These are phyloP conservation scores for Immersiporthe knoxdaviesiana DNA, from an alignment of 2,329 filamentous ascomycete species.

Conservation along the genomic window DNA sequence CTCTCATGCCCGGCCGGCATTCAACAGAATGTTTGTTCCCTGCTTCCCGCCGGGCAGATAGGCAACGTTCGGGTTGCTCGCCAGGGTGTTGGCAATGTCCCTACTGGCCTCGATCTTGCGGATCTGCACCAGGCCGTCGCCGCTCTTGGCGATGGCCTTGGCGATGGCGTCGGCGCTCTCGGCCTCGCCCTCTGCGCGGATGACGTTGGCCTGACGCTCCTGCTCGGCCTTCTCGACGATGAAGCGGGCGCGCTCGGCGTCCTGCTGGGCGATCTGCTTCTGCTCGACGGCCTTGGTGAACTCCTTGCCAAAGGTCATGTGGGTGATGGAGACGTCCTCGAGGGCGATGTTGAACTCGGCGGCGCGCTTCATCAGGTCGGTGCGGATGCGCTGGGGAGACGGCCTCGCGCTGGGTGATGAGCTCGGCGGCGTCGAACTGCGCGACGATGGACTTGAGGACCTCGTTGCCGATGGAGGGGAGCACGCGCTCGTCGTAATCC, in stretches of 20 bases:
- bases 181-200: slow-evolving; percentile 95
- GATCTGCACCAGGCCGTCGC: slow-evolving; percentile 93
- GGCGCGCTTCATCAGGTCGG: slow-evolving; percentile 88
- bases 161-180: slow-evolving; percentile 95
- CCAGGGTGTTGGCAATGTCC: slow-evolving; percentile 90
- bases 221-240: slow-evolving; percentile 99
- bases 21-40: slow-evolving; percentile 60
- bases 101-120: slow-evolving; percentile 95
- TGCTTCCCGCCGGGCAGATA: slow-evolving; percentile 84
- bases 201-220: slow-evolving; percentile 97
- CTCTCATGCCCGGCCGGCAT: slow-evolving; percentile 49
- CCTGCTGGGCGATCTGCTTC: slow-evolving; percentile 99
- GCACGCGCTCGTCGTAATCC: slow-evolving; percentile 98
- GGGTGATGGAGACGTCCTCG: slow-evolving; percentile 98
- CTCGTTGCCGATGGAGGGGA: slow-evolving; percentile 98
- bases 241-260: slow-evolving; percentile 95
- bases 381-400: slow-evolving; percentile 93
- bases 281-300: slow-evolving; percentile 99
- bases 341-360: slow-evolving; percentile 98
- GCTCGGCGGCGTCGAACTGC: slow-evolving; percentile 97
- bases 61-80: slow-evolving; percentile 90
- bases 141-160: slow-evolving; percentile 89
- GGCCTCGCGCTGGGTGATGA: slow-evolving; percentile 98
- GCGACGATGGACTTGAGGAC: slow-evolving; percentile 98
- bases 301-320: slow-evolving; percentile 99